Evolutionary conservation across 208 protist genomes (phyloP), one percentile per base, ranked within the genome.

Genomic region (Leishmania aethiopica): DNA sequence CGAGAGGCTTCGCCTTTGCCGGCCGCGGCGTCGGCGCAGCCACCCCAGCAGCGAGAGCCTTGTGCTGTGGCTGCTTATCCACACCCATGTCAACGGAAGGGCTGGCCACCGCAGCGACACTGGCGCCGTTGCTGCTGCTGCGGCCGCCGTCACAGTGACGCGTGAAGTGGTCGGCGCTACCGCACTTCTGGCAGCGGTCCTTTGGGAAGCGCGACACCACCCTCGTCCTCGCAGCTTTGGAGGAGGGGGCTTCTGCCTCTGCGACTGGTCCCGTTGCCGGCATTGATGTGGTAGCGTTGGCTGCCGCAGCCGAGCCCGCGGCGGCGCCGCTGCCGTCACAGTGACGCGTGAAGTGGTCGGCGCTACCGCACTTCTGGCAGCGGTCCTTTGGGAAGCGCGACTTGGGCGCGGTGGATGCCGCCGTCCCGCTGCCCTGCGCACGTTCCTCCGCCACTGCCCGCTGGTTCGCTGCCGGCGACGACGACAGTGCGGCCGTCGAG

Each of bases 341-440:
- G 74, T 90, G 78, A 0, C 89, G 89, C 19, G 89, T 87, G 76
- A 92, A 91, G 78, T 93, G 90, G 19, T 74, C 67, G 0, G 62
- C 60, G 66, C 84, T 91, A 13, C 91, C 86, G 51, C 91, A 90
- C 79, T 84, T 84, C 77, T 92, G 85, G 62, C 87, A 89, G 66
- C 81, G 83, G 76, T 84, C 77, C 86, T 90, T 93, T 32, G 82
- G 86, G 51, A 87, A 90, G 17, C 28, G 60, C 13, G 5, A 10
- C 45, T 66, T 59, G 11, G 32, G 32, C 37, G 57, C 77, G 42
- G 42, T 10, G 42, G 42, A 45, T n/a, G 37, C 15, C 64, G 28
- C 25, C 35, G 60, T 5, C 11, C 10, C 47, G 71, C 37, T 42
- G 22, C 66, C 66, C 19, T 19, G 66, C 35, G 66, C 15, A 71